Evolutionary conservation across 306 rosid genomes (phyloP).

Genomic region (Sindora glabra): DNA sequence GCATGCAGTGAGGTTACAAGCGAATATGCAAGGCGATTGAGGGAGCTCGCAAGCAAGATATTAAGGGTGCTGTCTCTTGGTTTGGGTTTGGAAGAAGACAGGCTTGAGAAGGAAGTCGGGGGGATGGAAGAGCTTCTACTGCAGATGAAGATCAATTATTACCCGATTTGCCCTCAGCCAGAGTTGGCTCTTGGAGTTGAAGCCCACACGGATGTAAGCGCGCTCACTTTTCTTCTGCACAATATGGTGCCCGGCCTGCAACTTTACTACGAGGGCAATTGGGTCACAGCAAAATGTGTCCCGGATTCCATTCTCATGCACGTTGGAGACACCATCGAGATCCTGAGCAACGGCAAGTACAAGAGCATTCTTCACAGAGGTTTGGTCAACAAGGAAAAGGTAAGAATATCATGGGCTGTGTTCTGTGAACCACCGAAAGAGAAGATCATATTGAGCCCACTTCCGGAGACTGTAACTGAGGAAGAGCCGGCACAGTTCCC

Average conservation of each 20-base stretch:
- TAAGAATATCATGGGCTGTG: conserved; percentile 85
- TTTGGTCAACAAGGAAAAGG: conserved; percentile 75
- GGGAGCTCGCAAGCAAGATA: conserved; percentile 52
- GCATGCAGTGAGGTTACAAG: conserved; percentile 47
- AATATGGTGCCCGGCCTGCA: conserved; percentile 94
- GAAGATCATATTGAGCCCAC: conserved; percentile 71
- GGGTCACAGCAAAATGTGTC: conserved; percentile 78
- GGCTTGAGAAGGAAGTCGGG: conserved; percentile 73
- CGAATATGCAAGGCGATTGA: conserved; percentile 54
- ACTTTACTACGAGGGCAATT: conserved; percentile 52
- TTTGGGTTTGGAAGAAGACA: conserved; percentile 63
- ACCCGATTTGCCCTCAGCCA: conserved; percentile 85
- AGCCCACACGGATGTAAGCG: conserved; percentile 77
- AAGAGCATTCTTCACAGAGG: conserved; percentile 86
- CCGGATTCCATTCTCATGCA: conserved; percentile 75
- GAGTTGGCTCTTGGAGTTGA: conserved; percentile 81
- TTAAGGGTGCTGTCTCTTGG: conserved; percentile 44
- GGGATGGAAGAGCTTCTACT: conserved; percentile 72
- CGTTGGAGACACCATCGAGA: conserved; percentile 80
- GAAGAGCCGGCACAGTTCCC: conserved; percentile 49
- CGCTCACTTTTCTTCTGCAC: conserved; percentile 77
- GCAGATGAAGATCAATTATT: conserved; percentile 78
- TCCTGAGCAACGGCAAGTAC: conserved; percentile 68
- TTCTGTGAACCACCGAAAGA: conserved; percentile 89
- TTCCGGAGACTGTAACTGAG: conserved; percentile 49